Conservation (phyloP, 176 grass and related monocot species). For the Triticum monococcum region DNA sequence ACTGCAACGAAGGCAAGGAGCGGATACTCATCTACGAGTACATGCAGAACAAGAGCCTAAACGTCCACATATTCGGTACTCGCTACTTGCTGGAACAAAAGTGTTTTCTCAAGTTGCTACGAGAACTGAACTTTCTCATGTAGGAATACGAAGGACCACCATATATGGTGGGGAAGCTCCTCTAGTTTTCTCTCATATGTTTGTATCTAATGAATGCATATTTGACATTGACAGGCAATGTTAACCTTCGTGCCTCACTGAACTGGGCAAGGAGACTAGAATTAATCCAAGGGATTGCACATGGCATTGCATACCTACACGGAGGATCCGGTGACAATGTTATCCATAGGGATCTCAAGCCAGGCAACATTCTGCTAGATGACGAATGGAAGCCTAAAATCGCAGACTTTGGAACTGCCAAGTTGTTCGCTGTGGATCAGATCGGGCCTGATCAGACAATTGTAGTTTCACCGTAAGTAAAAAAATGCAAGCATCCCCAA, state of each 20-base stretch:
- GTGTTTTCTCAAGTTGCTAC: neutral
- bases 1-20: conserved; percentile 14
- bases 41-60: conserved; percentile 18
- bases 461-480: conserved; percentile 10
- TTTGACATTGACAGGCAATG: neutral
- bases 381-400: conserved; percentile 30
- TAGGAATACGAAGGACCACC: neutral
- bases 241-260: neutral
- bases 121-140: neutral
- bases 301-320: conserved; percentile 32
- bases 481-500: neutral
- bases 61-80: conserved; percentile 33
- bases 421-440: neutral
- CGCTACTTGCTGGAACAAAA: neutral
- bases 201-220: neutral
- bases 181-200: neutral
- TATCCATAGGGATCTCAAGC: conserved; percentile 39
- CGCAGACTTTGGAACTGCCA: conserved; percentile 26
- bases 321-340: conserved; percentile 21
- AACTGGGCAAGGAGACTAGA: conserved; percentile 21
- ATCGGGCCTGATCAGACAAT: neutral
- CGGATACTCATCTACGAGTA: conserved; percentile 22
- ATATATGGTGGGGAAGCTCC: neutral
- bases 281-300: neutral
- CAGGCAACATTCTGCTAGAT: conserved; percentile 27